Conservation (phyloP, 495 filamentous ascomycete genomes). For the Penicillium cataractarum region DNA sequence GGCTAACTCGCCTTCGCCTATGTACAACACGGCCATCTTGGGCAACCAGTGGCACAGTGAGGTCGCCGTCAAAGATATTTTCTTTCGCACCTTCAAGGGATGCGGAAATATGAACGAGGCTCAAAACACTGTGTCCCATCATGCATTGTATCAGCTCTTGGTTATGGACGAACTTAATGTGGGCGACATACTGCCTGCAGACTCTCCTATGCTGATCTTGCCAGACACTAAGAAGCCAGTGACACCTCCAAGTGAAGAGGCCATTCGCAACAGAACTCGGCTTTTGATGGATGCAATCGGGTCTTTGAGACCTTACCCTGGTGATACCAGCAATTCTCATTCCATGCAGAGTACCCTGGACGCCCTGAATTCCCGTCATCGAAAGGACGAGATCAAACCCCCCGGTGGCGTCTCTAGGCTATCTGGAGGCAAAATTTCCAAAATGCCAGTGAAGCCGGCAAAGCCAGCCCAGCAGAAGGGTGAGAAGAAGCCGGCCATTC, state of each 20-base stretch:
- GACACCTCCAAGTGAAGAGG: background rate
- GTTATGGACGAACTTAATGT: constrained; percentile 7
- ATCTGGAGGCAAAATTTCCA: background rate
- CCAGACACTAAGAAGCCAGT: background rate
- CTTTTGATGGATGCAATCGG: background rate
- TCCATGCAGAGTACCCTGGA: background rate
- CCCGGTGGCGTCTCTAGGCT: background rate
- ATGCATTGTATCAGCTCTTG: constrained; percentile 30
- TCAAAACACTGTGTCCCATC: constrained; percentile 34
- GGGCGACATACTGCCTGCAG: background rate
- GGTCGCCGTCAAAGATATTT: constrained; percentile 18
- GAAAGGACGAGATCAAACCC: background rate
- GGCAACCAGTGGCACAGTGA: constrained; percentile 28
- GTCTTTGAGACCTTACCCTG: background rate
- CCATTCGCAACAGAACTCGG: background rate
- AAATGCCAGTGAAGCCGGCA: background rate
- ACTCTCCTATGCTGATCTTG: background rate
- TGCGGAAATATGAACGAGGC: constrained; percentile 21
- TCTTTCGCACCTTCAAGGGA: constrained; percentile 18
- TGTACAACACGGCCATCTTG: constrained; percentile 11
- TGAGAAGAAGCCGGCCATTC: background rate
- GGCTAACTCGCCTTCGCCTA: constrained; percentile 19
- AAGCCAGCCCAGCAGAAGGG: background rate
- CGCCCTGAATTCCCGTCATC: background rate
- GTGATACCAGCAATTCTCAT: background rate